A percentile compares a stretch with the other conserved stretches of the same genome.
Conservation (phyloP, 371 early-diverging fungal genomes). For the Vairimorpha ceranae region DNA sequence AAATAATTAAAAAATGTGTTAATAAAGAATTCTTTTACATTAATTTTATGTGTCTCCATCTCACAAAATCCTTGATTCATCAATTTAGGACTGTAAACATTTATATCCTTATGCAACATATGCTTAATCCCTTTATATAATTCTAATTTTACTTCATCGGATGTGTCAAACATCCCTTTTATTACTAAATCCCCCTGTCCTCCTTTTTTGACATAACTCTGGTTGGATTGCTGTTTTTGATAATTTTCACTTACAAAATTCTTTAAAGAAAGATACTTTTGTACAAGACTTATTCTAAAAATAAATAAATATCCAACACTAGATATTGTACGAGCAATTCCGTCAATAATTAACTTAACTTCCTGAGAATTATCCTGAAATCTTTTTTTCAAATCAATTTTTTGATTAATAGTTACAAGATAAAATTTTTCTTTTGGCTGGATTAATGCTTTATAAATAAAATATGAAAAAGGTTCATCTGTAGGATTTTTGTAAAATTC, state of each 20-base stretch:
- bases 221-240: neutral
- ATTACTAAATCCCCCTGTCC: constrained; percentile 5
- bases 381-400: neutral
- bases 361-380: neutral
- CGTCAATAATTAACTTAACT: neutral
- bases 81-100: neutral
- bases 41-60: constrained; percentile 27
- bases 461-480: neutral
- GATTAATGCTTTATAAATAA: neutral
- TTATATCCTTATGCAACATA: neutral
- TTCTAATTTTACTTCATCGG: constrained; percentile 41
- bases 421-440: neutral
- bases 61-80: constrained; percentile 36
- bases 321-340: neutral
- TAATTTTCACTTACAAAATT: neutral
- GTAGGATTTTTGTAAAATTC: neutral
- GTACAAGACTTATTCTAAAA: constrained; percentile 4
- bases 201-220: neutral
- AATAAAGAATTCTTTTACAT: constrained; percentile 23
- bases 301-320: neutral
- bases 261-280: neutral
- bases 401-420: neutral
- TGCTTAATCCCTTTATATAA: neutral
- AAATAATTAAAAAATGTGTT: constrained; percentile 8
- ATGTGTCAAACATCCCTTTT: constrained; percentile 46